These are phyloP conservation scores for Dipodascopsis uninucleata DNA, from an alignment of 805 yeast genomes.

Conservation along the genomic window DNA sequence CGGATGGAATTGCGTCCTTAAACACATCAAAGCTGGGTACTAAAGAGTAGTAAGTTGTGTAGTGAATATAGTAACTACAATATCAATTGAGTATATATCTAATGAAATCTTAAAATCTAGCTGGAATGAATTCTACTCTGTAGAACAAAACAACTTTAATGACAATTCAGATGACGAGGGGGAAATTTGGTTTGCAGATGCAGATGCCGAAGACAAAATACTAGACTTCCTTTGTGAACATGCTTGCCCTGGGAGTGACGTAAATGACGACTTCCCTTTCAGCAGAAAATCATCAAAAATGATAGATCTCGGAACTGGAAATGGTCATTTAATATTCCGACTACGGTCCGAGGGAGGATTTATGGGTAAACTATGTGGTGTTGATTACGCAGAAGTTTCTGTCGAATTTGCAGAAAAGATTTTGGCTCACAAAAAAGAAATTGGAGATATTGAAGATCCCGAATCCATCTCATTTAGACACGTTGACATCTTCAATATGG, in stretches of 20 bases:
- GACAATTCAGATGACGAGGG: constrained; percentile 83
- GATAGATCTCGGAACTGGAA: constrained; percentile 77
- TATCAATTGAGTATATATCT: background rate
- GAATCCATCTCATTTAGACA: constrained; percentile 49
- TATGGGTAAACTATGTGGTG: constrained; percentile 56
- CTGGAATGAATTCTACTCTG: constrained; percentile 84
- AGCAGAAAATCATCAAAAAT: constrained; percentile 5
- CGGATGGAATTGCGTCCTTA: constrained; percentile 39
- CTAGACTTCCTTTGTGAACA: constrained; percentile 63
- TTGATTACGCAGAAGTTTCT: constrained; percentile 84
- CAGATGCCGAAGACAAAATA: constrained; percentile 86
- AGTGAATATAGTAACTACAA: background rate
- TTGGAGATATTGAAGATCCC: constrained; percentile 34
- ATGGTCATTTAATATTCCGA: constrained; percentile 81
- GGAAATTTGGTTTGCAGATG: constrained; percentile 94
- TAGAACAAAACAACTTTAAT: constrained; percentile 67
- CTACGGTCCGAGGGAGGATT: constrained; percentile 60
- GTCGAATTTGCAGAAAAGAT: constrained; percentile 67
- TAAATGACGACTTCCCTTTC: constrained; percentile 13
- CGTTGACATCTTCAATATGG: constrained; percentile 60
- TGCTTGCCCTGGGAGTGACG: constrained; percentile 32
- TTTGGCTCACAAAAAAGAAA: constrained; percentile 40
- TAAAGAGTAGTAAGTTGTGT: constrained; percentile 58
- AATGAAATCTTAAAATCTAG: constrained; percentile 28
- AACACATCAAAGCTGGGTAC: constrained; percentile 84